Percentiles rank a stretch among this genome's conserved stretches.
These are phyloP conservation scores for Leccinum pallidistipes DNA, from an alignment of 1,284 basidiomycete species.

Conservation along the genomic window DNA sequence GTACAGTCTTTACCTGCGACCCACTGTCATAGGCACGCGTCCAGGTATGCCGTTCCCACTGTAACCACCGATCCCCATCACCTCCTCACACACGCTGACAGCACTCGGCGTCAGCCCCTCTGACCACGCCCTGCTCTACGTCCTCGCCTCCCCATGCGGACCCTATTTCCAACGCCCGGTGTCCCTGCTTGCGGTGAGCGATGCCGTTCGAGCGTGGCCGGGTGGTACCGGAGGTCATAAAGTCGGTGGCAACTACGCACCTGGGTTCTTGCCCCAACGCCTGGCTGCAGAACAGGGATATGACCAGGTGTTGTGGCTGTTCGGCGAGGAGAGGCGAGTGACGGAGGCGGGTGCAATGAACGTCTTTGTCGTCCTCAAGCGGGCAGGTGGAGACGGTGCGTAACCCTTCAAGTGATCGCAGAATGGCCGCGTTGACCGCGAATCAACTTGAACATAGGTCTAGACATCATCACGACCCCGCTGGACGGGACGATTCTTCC, in stretches of 20 bases:
- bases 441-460: slow-evolving; percentile 29
- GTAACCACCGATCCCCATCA: too few relatives aligned
- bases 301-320: slow-evolving; percentile 64
- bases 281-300: slow-evolving; percentile 69
- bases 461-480: slow-evolving; percentile 72
- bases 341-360: slow-evolving; percentile 66
- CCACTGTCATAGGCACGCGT: slow-evolving; percentile 84
- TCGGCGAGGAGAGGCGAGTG: slow-evolving; percentile 36
- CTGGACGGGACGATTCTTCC: slow-evolving; percentile 76
- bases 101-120: slow-evolving; percentile 71
- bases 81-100: not conserved
- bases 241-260: slow-evolving; percentile 71
- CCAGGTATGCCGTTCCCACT: slow-evolving; percentile 38
- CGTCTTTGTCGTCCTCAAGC: slow-evolving; percentile 53
- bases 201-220: slow-evolving; percentile 80
- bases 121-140: slow-evolving; percentile 69
- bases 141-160: slow-evolving; percentile 66
- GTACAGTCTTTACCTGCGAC: slow-evolving; percentile 78
- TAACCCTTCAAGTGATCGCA: not conserved
- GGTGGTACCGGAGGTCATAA: slow-evolving; percentile 73
- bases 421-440: not conserved
- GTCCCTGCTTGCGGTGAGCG: slow-evolving; percentile 67
- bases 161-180: slow-evolving; percentile 77
- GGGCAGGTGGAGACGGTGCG: slow-evolving; percentile 43
- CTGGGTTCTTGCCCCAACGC: slow-evolving; percentile 64